Evolutionary conservation across 768 basidiomycete species (phyloP), one percentile per base, ranked within the genome.

Genomic region (Stropharia rugosoannulata): DNA sequence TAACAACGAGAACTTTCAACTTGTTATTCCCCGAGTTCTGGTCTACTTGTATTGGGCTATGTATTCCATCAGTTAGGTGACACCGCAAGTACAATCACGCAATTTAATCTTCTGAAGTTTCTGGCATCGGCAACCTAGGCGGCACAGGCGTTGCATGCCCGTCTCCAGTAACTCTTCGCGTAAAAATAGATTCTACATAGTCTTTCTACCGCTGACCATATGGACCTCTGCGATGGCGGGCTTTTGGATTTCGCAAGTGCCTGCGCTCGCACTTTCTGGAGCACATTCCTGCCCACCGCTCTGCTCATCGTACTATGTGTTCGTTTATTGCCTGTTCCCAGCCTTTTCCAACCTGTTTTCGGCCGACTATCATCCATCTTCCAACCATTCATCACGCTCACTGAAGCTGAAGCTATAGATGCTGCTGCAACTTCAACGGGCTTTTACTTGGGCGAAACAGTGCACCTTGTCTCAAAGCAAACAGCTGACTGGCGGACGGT

Each of bases 401-500:
- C 70, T 35, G 85, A 86, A 62, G 84, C 84, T n/a, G 83, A 84
- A 61, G 79, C 79, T 0, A 62, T 84, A 29, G 71, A 74, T 47
- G 50, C 59, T 19, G 60, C 56, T 3, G 52, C 25, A 1, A 66
- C 61, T 27, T 69, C 65, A 19, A 62, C 59, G 10, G 36, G 32
- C 10, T 59, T 61, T 5, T 64, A 59, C 0, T 63, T 66, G 12
- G 66, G 59, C 39, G 66, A 66, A 35, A 54, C 46, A n/a, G 61
- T 57, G 44, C 57, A 54, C 19, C 51, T 45, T 19, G 39, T 61
- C 29, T 41, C 62, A 6, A 58, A 60, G 9, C 62, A 58, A 7
- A 70, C 75, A 11, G 80, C 83, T 0, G 71, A 87, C 6, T 88
- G 87, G 85, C 81, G 82, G 38, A 81, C 84, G 2, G 58, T 84